phyloP scores from a whole-genome alignment of 495 filamentous ascomycete species.

The Penicillium maclennaniae region DNA sequence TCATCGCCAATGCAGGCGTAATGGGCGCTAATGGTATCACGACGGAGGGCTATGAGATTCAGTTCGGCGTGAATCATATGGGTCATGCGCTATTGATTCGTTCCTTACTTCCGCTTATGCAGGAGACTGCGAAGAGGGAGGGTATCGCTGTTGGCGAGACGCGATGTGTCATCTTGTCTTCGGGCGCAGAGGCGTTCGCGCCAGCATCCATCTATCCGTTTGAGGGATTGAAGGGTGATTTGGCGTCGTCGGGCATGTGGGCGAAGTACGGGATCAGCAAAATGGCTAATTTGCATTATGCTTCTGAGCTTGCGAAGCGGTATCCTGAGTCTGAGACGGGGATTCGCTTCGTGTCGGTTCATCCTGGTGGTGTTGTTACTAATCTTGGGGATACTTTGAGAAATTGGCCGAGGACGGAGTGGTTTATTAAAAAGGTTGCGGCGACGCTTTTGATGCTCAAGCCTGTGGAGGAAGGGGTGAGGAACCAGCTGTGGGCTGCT shows the following conservation, averaged over 20 bases:
- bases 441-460: conserved; percentile 7
- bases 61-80: conserved; percentile 63
- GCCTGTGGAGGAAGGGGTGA: conserved; percentile 29
- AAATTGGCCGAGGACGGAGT: background rate
- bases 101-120: conserved; percentile 51
- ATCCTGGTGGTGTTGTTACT: conserved; percentile 33
- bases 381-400: conserved; percentile 27
- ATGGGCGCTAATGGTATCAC: conserved; percentile 46
- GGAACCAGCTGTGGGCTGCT: conserved; percentile 52
- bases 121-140: conserved; percentile 34
- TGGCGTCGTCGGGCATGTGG: conserved; percentile 9
- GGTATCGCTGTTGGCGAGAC: background rate
- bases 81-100: conserved; percentile 56
- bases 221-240: background rate
- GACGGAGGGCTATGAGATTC: conserved; percentile 58
- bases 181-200: conserved; percentile 28
- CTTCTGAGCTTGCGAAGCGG: conserved; percentile 34
- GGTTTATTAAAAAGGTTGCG: background rate
- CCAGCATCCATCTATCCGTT: conserved; percentile 51
- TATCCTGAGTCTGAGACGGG: conserved; percentile 35
- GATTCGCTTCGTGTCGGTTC: conserved; percentile 21
- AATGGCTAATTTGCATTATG: conserved; percentile 45
- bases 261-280: conserved; percentile 42
- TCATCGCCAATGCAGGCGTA: conserved; percentile 67
- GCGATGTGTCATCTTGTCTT: conserved; percentile 34